A percentile compares a stretch with the other conserved stretches of the same genome.
Conservation (phyloP, 495 filamentous ascomycete genomes). For the Neurospora tetrasperma region DNA sequence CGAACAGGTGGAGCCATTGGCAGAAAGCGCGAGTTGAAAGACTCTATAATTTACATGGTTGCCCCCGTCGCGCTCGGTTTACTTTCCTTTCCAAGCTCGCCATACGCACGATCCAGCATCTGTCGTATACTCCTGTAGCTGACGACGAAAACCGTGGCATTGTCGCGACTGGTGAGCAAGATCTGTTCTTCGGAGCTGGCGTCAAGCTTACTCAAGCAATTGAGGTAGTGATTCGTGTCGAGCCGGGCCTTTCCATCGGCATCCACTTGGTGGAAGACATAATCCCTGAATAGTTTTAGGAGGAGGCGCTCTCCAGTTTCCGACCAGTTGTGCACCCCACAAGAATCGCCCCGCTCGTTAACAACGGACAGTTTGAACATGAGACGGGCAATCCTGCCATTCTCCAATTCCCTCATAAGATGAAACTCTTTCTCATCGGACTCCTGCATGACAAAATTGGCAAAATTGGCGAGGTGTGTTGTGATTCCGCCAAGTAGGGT, state of each 20-base stretch:
- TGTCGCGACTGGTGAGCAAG: conserved; percentile 74
- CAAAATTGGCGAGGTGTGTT: conserved; percentile 53
- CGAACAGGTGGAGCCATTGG: not conserved
- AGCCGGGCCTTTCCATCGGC: conserved; percentile 67
- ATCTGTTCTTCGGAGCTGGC: conserved; percentile 82
- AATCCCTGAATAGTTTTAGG: conserved; percentile 90
- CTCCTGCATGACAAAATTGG: conserved; percentile 64
- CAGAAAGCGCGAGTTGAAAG: conserved; percentile 38
- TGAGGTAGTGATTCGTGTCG: conserved; percentile 75
- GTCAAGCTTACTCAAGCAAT: conserved; percentile 82
- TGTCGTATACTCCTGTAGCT: conserved; percentile 82
- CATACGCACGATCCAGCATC: conserved; percentile 66
- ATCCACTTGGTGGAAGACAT: conserved; percentile 93
- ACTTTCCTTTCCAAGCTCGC: conserved; percentile 56
- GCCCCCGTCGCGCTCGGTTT: conserved; percentile 19
- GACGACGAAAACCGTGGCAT: conserved; percentile 75
- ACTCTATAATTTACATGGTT: not conserved
- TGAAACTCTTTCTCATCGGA: conserved; percentile 52
- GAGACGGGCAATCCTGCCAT: conserved; percentile 73
- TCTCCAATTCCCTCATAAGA: conserved; percentile 76
- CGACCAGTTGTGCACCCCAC: conserved; percentile 65
- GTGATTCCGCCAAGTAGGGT: conserved; percentile 69
- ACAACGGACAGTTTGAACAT: conserved; percentile 76
- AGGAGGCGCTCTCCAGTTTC: conserved; percentile 86
- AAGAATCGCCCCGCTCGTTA: conserved; percentile 80